Evolutionary conservation across 495 filamentous ascomycete species (phyloP), one percentile per base, ranked within the genome.

Genomic region (Cudoniella acicularis): DNA sequence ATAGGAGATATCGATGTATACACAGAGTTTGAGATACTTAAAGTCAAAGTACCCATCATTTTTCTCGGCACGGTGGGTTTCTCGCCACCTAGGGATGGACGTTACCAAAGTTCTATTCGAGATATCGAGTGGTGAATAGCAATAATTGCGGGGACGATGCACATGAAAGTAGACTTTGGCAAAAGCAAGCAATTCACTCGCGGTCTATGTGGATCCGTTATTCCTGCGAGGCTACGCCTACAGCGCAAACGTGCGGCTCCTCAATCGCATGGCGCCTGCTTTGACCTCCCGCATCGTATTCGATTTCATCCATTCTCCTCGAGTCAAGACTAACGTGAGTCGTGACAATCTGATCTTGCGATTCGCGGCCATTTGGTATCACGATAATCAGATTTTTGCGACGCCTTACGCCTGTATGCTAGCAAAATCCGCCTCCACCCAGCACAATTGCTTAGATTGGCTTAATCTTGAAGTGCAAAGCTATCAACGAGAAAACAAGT

Each of bases 401-500:
- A 63, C 64, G 53, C 64, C 64, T 40, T 16, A 62, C 64, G 17
- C 61, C 64, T 42, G n/a, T n/a, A n/a, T 43, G 36, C 9, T 54
- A 48, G 16, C 52, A 8, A 9, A 8, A 46, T 21, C 22, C 24
- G 21, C 22, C 47, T 21, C 25, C 23, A 46, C 18, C 47, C 9
- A 52, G 18, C 8, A 1, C 42, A n/a, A 6, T 25, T 18, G 20
- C 54, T 79, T 74, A 92, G 63, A 92, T 91, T n/a, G 89, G 89
- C 72, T 92, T 92, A 75, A 92, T 91, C 86, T 98, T 99, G 81
- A 98, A 99, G 74, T 99, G 95, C 50, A 99, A 81, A 10, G 90
- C 89, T 63, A 97, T 98, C 26, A 99, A 77, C 26, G 92, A 96
- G 74, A 99, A 99, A 1, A 98, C 89, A 24, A 99, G 83, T 13